Evolutionary conservation across 768 basidiomycete species (phyloP), one percentile per base, ranked within the genome.

Genomic region (Kondoa subrosea): DNA sequence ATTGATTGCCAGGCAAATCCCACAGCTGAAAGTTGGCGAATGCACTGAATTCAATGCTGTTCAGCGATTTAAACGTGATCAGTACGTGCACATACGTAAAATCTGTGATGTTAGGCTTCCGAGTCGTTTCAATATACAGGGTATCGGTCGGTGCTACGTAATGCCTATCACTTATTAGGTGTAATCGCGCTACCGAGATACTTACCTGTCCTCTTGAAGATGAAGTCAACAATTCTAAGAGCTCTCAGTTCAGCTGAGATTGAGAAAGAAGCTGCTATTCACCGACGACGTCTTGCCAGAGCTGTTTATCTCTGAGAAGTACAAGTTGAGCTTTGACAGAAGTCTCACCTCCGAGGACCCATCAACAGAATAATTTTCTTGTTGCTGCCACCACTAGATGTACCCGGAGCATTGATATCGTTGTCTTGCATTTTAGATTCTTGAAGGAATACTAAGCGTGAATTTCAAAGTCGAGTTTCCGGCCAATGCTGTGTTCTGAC

Each of bases 11-110:
- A 0, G 92, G 93, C 73, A 90, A 89, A 75, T 95, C 91, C 90
- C 90, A 95, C 75, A 96, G 84, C 76, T 95, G 89, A 40, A 96
- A 83, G 0, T 91, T 89, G 70, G 95, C 85, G 71, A 93, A 85
- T 56, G 91, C 87, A 78, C 92, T 95, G 76, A 59, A 27, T 56
- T 29, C 17, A 17, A 14, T 12, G 14, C 30, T 25, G 58, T 4
- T 60, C 58, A 31, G 58, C 30, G 25, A 4, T 4, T 12, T 25
- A 4, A 12, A 25, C 14, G 25, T 14, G 58, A 31, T 31, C 14
- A 25, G 14, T 12, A 59, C 58, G 4, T 12, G 25, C 14, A 59
- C 58, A 25, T 4, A 59, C 58, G 30, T 17, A 16, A 63, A 32
- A 15, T 63, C 61, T 29, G 61, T 63, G 29, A 8, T 27, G 26